Evolutionary conservation across 768 basidiomycete genomes (phyloP).

Genomic region (Leccinum variicolor): DNA sequence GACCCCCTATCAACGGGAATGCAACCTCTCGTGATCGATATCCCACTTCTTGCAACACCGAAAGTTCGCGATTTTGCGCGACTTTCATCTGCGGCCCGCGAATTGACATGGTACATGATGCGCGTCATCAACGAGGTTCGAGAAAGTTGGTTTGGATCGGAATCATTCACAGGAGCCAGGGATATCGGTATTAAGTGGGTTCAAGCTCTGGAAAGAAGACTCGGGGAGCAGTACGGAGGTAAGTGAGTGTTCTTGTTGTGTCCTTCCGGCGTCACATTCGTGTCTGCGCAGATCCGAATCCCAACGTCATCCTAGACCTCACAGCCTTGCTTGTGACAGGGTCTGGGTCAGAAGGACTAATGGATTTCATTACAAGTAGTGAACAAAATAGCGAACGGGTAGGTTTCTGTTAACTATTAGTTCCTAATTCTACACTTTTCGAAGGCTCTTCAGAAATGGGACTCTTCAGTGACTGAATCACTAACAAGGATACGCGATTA

Average conservation of each 20-base stretch:
- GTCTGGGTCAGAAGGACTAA: conserved; percentile 62
- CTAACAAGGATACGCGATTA: conserved; percentile 71
- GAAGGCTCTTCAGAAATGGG: conserved; percentile 83
- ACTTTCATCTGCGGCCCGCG: conserved; percentile 64
- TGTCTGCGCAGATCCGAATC: conserved; percentile 47
- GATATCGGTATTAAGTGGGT: conserved; percentile 75
- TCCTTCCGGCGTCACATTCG: conserved; percentile 9
- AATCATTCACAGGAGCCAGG: conserved; percentile 61
- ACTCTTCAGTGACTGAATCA: conserved; percentile 66
- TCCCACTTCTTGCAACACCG: conserved; percentile 56
- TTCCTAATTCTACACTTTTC: conserved; percentile 20
- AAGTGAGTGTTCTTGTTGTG: conserved; percentile 34
- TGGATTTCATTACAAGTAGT: conserved; percentile 72
- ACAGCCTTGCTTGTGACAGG: conserved; percentile 70
- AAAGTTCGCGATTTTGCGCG: conserved; percentile 67
- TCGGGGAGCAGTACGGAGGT: conserved; percentile 68
- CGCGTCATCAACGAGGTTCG: conserved; percentile 73
- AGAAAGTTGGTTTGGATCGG: conserved; percentile 68
- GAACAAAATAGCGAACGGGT: conserved; percentile 85
- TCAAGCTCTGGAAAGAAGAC: conserved; percentile 56
- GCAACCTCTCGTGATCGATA: conserved; percentile 44
- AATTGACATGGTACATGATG: conserved; percentile 69
- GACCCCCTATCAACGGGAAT: conserved; percentile 26
- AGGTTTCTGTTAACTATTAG: conserved; percentile 20
- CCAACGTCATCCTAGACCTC: conserved; percentile 67